These are phyloP conservation scores for Phytophthora pisi DNA, from an alignment of 352 stramenopile genomes.

Conservation along the genomic window DNA sequence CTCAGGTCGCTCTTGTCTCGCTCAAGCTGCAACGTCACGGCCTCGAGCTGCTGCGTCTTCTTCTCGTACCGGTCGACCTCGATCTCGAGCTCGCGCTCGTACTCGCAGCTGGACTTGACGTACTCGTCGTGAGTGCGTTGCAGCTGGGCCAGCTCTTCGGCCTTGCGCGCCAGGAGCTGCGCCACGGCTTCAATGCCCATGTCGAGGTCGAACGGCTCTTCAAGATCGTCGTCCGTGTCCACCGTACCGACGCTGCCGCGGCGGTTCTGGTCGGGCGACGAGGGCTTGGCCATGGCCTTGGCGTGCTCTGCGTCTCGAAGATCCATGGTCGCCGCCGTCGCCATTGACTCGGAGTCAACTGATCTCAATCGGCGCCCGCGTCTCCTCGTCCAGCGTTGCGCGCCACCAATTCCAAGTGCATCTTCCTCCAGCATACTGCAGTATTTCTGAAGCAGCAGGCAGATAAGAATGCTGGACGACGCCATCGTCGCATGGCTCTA, in stretches of 20 bases:
- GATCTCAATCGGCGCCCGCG: constrained; percentile 14
- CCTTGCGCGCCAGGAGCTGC: constrained; percentile 33
- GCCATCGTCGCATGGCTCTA: constrained; percentile 18
- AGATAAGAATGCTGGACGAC: constrained; percentile 33
- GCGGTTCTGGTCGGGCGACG: constrained; percentile 11
- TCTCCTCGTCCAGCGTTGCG: constrained; percentile 15
- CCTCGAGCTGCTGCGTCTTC: constrained; percentile 38
- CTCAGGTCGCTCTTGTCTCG: constrained; percentile 34
- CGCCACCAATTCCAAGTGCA: constrained; percentile 31
- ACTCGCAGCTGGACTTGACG: constrained; percentile 75
- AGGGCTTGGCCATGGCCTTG: constrained; percentile 14
- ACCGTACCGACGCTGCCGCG: constrained; percentile 19
- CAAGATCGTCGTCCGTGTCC: constrained; percentile 25
- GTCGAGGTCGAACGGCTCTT: constrained; percentile 21
- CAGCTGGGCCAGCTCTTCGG: constrained; percentile 51
- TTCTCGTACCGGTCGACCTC: constrained; percentile 66
- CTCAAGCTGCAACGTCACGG: constrained; percentile 31
- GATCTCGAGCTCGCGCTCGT: constrained; percentile 70
- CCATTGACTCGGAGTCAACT: constrained; percentile 15
- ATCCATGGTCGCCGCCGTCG: constrained; percentile 23
- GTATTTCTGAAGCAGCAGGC: constrained; percentile 17
- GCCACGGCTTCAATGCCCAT: constrained; percentile 15
- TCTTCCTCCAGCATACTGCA: not conserved
- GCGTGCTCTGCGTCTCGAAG: constrained; percentile 16
- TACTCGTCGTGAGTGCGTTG: constrained; percentile 78